These are phyloP conservation scores for Millerozyma acaciae DNA, from an alignment of 805 yeast genomes.

Conservation along the genomic window DNA sequence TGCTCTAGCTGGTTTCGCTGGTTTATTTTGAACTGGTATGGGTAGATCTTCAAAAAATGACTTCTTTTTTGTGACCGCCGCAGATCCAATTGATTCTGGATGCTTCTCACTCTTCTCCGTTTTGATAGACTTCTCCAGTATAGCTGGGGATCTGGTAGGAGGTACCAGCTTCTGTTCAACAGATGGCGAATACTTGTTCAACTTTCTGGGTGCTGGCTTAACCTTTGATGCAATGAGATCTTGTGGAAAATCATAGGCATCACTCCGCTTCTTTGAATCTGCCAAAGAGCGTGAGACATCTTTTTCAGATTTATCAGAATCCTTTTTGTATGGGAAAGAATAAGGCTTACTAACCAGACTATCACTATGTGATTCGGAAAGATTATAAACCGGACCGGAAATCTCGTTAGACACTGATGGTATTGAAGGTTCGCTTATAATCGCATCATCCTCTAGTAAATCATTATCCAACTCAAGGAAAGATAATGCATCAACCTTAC, in stretches of 20 bases:
- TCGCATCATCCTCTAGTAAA: too few species aligned
- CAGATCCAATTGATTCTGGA: neutral
- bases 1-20: slow-evolving; percentile 26
- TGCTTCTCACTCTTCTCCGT: neutral
- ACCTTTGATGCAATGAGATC: slow-evolving; percentile 43
- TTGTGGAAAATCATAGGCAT: slow-evolving; percentile 73
- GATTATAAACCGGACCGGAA: too few species aligned
- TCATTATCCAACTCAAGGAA: too few species aligned
- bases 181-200: slow-evolving; percentile 19
- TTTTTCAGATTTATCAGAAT: too few species aligned
- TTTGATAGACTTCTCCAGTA: neutral
- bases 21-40: slow-evolving; percentile 23
- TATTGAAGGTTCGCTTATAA: too few species aligned
- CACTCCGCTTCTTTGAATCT: slow-evolving; percentile 51
- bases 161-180: neutral
- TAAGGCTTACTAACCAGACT: too few species aligned
- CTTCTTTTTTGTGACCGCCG: slow-evolving; percentile 17
- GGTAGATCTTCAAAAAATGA: slow-evolving; percentile 63
- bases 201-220: slow-evolving; percentile 37
- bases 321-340: too few species aligned
- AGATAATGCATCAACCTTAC: too few species aligned
- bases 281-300: neutral
- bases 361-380: too few species aligned
- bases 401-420: too few species aligned
- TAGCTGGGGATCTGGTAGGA: neutral